These are phyloP conservation scores for Aethionema arabicum DNA, from an alignment of 345 rosid genomes.

Conservation along the genomic window DNA sequence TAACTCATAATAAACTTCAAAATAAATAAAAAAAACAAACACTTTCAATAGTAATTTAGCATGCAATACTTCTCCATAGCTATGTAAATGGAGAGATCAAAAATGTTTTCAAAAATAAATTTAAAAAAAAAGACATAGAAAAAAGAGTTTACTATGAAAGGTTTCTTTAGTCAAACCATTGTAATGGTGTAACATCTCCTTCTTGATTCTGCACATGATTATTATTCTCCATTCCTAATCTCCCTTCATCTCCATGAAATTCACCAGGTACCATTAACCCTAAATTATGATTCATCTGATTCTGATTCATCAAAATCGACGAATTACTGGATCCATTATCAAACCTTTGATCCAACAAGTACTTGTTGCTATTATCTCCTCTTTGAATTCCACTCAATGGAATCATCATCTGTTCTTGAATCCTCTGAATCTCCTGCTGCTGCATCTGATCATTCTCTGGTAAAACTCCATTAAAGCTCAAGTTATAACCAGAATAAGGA, in stretches of 20 bases:
- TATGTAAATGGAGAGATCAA: no score
- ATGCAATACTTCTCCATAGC: no score
- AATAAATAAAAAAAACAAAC: no score
- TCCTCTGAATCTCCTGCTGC: slow-evolving; percentile 13
- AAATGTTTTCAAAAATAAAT: no score
- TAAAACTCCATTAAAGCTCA: not conserved
- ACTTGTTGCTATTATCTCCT: not conserved
- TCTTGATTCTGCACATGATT: slow-evolving; percentile 18
- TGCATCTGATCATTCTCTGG: slow-evolving; percentile 4
- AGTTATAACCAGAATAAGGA: slow-evolving; percentile 19
- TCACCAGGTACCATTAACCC: slow-evolving; percentile 8
- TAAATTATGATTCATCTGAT: slow-evolving; percentile 12
- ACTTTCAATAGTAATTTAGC: no score
- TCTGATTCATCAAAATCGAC: slow-evolving; percentile 13
- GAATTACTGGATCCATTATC: not conserved
- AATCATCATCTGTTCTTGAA: slow-evolving; percentile 13
- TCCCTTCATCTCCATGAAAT: not conserved
- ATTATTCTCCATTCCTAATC: slow-evolving; percentile 25
- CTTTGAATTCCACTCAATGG: not conserved
- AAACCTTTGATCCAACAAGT: not conserved
- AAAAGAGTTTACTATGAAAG: no score
- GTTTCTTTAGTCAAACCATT: slow-evolving; percentile 15
- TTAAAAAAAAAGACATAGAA: no score
- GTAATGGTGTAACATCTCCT: not conserved
- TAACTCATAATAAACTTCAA: no score